Percentiles rank a stretch among this genome's conserved stretches.
These are phyloP conservation scores for Westerdykella ornata DNA, from an alignment of 2,329 filamentous ascomycete species.

Conservation along the genomic window DNA sequence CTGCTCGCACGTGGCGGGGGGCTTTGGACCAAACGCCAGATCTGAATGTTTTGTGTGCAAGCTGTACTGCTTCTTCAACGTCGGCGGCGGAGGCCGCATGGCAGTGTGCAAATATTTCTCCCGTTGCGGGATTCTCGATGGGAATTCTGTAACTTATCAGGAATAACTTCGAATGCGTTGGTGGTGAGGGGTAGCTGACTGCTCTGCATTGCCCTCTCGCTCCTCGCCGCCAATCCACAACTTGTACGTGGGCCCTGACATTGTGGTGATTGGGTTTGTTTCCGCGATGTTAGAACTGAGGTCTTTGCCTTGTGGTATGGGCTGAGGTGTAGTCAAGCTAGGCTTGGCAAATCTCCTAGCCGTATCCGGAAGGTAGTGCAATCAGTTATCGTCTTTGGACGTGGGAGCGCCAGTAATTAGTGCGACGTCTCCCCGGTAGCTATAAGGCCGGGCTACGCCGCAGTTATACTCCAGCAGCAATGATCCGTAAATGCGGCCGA, in stretches of 20 bases:
- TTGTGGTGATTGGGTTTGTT: background rate
- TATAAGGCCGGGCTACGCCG: no score
- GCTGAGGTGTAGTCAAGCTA: no score
- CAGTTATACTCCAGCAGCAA: no score
- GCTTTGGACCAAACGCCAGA: slow-evolving; percentile 52
- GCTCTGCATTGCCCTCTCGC: slow-evolving; percentile 39
- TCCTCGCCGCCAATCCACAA: slow-evolving; percentile 43
- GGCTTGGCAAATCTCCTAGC: no score
- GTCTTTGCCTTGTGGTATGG: no score
- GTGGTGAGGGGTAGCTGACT: slow-evolving; percentile 35
- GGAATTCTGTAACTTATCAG: slow-evolving; percentile 39
- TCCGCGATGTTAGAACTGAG: no score
- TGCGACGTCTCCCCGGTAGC: no score
- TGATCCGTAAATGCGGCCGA: no score
- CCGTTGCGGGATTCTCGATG: slow-evolving; percentile 50
- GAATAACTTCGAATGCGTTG: slow-evolving; percentile 1
- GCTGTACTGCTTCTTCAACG: slow-evolving; percentile 38
- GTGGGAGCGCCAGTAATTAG: no score
- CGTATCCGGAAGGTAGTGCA: no score
- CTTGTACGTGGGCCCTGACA: slow-evolving; percentile 10
- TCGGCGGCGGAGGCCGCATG: slow-evolving; percentile 45
- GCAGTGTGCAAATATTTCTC: slow-evolving; percentile 48
- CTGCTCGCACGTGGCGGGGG: slow-evolving; percentile 53
- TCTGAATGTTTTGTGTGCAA: slow-evolving; percentile 45
- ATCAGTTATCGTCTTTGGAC: no score